Base-by-base conservation (phyloP, 495 filamentous ascomycete genomes). In the Aspergillus incahuasiensis region DNA sequence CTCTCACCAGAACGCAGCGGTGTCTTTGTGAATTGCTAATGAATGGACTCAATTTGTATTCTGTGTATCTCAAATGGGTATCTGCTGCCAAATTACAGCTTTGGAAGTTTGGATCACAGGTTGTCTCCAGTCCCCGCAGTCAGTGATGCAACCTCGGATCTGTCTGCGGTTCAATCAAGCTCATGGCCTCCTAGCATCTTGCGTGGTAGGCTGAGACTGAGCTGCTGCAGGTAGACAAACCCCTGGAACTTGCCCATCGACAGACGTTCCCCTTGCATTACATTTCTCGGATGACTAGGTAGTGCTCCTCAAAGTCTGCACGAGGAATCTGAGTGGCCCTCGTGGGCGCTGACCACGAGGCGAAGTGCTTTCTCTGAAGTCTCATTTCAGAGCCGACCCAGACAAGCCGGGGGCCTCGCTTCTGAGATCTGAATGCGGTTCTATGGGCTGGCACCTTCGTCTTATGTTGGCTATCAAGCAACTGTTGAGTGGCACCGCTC, bases 111-210 rank as follows among this genome's bases (percentile, higher is more conserved):
- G n/a, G n/a, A n/a, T n/a, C n/a, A n/a, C n/a, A n/a, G n/a, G n/a
- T n/a, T n/a, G n/a, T n/a, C n/a, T n/a, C n/a, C n/a, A n/a, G 6
- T 20, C 20, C 1, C 48, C 18, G 15, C n/a, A 30, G 48, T 25
- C 39, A 42, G 32, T 57, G 28, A 30, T 24, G 19, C 19, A 22
- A 35, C 32, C 57, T 39, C 20, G 13, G 35, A n/a, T 20, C 15
- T 6, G 25, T 47, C 58, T 64, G 60, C 53, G 54, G 63, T 63
- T 61, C 55, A 48, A 67, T 64, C 56, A 64, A 68, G 66, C 59
- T 66, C 55, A 60, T 55, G 32, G 48, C 44, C 55, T 56, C 54
- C 57, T 54, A 21, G 25, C 63, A 61, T 58, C 52, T 60, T 62
- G 54, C 60, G 52, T 47, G 28, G 53, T 60, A 57, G 56, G 56